Conservation (phyloP, 805 yeast genomes). For the Kuraishia floccosa region DNA sequence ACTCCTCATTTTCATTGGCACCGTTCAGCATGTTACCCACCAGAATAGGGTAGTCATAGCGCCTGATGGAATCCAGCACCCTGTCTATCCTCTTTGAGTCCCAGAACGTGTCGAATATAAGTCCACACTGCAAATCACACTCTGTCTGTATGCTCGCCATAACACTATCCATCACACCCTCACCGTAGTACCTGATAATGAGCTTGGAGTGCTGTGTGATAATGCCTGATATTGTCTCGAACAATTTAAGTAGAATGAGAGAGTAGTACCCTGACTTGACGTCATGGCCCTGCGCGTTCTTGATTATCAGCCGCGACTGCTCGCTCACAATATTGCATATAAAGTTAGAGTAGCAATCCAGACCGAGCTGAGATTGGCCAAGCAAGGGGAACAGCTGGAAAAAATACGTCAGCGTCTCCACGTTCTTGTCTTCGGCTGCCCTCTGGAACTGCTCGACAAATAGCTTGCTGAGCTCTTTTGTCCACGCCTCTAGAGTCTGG, state of each 20-base stretch:
- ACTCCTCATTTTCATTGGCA: slow-evolving; percentile 16
- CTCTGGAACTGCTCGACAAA: slow-evolving; percentile 55
- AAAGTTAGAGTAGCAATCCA: slow-evolving; percentile 74
- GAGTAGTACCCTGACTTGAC: slow-evolving; percentile 43
- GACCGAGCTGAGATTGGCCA: slow-evolving; percentile 58
- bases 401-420: slow-evolving; percentile 60
- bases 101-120: slow-evolving; percentile 77
- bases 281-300: slow-evolving; percentile 22
- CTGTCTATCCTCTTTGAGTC: slow-evolving; percentile 57
- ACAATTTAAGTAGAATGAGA: slow-evolving; percentile 50
- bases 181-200: slow-evolving; percentile 65
- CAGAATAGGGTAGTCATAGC: slow-evolving; percentile 41
- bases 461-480: slow-evolving; percentile 38
- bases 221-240: slow-evolving; percentile 78
- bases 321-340: slow-evolving; percentile 77
- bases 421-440: slow-evolving; percentile 59
- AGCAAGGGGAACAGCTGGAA: slow-evolving; percentile 85
- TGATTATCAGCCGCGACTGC: slow-evolving; percentile 60
- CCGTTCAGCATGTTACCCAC: slow-evolving; percentile 16
- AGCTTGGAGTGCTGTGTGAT: slow-evolving; percentile 79
- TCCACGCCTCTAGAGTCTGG: slow-evolving; percentile 45
- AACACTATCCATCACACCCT: slow-evolving; percentile 48
- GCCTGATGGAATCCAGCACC: slow-evolving; percentile 39
- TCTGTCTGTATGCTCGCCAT: slow-evolving; percentile 72
- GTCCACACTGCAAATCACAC: slow-evolving; percentile 86